phyloP scores from a whole-genome alignment of 768 basidiomycete species.

The Amanita pseudoporphyria region DNA sequence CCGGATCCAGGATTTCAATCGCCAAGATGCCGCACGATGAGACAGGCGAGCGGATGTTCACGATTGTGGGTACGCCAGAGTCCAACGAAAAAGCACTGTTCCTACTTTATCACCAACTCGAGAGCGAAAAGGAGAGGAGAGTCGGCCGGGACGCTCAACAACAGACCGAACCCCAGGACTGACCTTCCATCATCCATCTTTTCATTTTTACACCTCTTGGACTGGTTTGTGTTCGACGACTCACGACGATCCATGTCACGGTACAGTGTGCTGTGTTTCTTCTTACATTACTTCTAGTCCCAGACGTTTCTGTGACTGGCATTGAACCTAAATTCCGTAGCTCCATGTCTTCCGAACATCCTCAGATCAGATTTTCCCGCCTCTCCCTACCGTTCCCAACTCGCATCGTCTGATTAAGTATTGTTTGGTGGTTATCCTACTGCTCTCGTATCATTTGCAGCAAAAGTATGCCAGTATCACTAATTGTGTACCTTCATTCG shows the following conservation, averaged over 20 bases:
- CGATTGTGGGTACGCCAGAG: slow-evolving; percentile 92
- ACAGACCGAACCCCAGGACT: slow-evolving; percentile 53
- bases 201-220: neutral
- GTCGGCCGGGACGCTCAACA: slow-evolving; percentile 79
- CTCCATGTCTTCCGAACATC: neutral
- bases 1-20: slow-evolving; percentile 96
- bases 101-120: slow-evolving; percentile 92
- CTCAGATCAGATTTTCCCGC: neutral
- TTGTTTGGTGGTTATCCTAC: slow-evolving; percentile 6
- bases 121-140: slow-evolving; percentile 92
- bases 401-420: slow-evolving; percentile 2
- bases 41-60: slow-evolving; percentile 99
- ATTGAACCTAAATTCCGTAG: neutral
- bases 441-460: slow-evolving; percentile 3
- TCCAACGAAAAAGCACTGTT: slow-evolving; percentile 98
- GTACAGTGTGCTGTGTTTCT: neutral
- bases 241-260: neutral
- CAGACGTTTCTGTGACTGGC: slow-evolving; percentile 4
- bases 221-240: neutral
- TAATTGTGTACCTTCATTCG: slow-evolving; percentile 7
- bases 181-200: slow-evolving; percentile 10
- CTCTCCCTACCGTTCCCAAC: neutral
- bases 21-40: slow-evolving; percentile 99
- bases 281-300: neutral
- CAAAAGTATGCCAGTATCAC: slow-evolving; percentile 9